phyloP scores from a whole-genome alignment of 2,329 filamentous ascomycete species.

The Aspergillus tubingensis region DNA sequence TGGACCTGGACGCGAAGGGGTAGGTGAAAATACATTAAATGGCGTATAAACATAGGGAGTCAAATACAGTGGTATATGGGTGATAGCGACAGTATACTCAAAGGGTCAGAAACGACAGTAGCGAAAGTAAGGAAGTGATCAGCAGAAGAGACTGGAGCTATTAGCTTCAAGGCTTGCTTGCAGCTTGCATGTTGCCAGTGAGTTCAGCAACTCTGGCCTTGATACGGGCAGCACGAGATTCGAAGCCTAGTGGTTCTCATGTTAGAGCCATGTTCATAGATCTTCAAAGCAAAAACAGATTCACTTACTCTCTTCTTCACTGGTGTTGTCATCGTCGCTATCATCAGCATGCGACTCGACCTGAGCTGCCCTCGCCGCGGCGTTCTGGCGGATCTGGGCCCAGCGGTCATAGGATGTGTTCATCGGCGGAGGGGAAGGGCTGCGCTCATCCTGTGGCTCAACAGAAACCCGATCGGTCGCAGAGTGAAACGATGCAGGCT shows the following conservation, averaged over 20 bases:
- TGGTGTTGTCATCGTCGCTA: slow-evolving; percentile 84
- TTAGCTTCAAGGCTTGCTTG: slow-evolving; percentile 16
- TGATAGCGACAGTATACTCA: slow-evolving; percentile 12
- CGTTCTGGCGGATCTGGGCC: slow-evolving; percentile 95
- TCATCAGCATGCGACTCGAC: slow-evolving; percentile 59
- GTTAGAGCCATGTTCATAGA: slow-evolving; percentile 26
- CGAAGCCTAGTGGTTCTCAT: slow-evolving; percentile 67
- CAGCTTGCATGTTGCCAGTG: slow-evolving; percentile 76
- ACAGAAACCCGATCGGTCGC: slow-evolving; percentile 14
- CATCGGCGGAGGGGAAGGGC: slow-evolving; percentile 3
- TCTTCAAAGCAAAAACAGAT: not conserved
- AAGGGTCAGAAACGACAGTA: slow-evolving; percentile 9
- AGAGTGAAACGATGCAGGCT: slow-evolving; percentile 11
- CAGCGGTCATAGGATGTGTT: slow-evolving; percentile 71
- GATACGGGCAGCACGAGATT: slow-evolving; percentile 94
- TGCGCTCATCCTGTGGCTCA: slow-evolving; percentile 11
- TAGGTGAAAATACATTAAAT: not conserved
- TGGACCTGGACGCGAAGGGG: not conserved
- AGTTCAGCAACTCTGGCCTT: slow-evolving; percentile 95
- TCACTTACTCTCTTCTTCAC: slow-evolving; percentile 86
- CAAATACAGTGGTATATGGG: not conserved
- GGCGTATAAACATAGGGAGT: slow-evolving; percentile 1
- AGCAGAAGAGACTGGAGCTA: not conserved
- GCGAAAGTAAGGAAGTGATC: not conserved
- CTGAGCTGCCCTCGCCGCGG: slow-evolving; percentile 73